A percentile compares a stretch with the other conserved stretches of the same genome.
phyloP scores from a whole-genome alignment of 2,329 filamentous ascomycete genomes.

The Orbilia quercus region DNA sequence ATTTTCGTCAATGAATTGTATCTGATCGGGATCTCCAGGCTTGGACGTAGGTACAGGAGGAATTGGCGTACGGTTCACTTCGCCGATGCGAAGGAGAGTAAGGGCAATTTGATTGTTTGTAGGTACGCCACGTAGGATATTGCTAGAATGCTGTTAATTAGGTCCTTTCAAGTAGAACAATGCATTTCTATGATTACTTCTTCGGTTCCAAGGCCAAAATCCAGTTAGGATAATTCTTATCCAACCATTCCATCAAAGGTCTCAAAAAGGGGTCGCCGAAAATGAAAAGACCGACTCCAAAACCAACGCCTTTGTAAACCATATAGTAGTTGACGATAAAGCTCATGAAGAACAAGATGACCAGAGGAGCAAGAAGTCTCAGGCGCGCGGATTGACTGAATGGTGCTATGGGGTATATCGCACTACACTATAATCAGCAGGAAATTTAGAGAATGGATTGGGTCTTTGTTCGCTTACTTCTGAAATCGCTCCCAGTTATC shows the following conservation, averaged over 20 bases:
- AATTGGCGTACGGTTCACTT: conserved; percentile 80
- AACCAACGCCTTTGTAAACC: conserved; percentile 73
- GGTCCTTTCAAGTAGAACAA: conserved; percentile 21
- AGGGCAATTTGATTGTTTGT: conserved; percentile 86
- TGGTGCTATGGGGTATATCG: conserved; percentile 72
- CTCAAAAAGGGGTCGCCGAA: conserved; percentile 81
- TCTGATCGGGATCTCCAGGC: conserved; percentile 65
- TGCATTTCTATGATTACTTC: conserved; percentile 61
- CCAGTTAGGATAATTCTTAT: conserved; percentile 64
- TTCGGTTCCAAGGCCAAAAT: conserved; percentile 33
- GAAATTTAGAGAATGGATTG: not conserved
- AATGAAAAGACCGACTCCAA: conserved; percentile 76
- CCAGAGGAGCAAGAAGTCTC: conserved; percentile 67
- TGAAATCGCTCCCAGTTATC: conserved; percentile 74
- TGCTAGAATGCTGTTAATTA: conserved; percentile 62
- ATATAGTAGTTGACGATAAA: conserved; percentile 70
- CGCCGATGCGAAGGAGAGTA: conserved; percentile 82
- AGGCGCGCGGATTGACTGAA: conserved; percentile 70
- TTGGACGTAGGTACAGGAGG: conserved; percentile 67
- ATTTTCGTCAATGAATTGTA: conserved; percentile 61
- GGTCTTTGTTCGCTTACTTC: conserved; percentile 63
- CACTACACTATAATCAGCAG: conserved; percentile 62
- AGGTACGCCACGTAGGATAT: conserved; percentile 80
- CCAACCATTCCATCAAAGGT: conserved; percentile 70
- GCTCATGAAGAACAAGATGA: conserved; percentile 68